These are phyloP conservation scores for Trichocladium uniseriatum DNA, from an alignment of 495 filamentous ascomycete genomes.

Conservation along the genomic window DNA sequence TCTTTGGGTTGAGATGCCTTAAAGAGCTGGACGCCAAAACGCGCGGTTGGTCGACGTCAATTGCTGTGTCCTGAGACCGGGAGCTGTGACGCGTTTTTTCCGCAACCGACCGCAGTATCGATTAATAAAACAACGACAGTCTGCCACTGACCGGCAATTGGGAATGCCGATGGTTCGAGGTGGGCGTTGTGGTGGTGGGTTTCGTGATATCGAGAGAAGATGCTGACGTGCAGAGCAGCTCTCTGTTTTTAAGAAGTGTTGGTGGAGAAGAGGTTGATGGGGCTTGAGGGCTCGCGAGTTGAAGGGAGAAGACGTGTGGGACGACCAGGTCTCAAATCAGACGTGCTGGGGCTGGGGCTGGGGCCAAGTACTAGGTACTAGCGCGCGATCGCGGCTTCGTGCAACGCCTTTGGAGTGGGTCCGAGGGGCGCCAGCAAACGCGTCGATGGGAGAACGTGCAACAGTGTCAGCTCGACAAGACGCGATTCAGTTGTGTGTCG, in stretches of 20 bases:
- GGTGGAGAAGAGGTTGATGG: slow-evolving; percentile 28
- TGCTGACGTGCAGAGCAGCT: slow-evolving; percentile 16
- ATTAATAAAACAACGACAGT: slow-evolving; percentile 14
- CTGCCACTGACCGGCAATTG: slow-evolving; percentile 13
- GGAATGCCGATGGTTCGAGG: slow-evolving; percentile 11
- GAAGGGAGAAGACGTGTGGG: slow-evolving; percentile 16
- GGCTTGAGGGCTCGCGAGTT: slow-evolving; percentile 12
- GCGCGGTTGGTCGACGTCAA: slow-evolving; percentile 1
- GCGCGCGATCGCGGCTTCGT: slow-evolving; percentile 6
- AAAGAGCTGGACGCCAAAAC: slow-evolving; percentile 5
- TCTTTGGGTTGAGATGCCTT: slow-evolving; percentile 6
- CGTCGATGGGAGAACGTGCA: background rate
- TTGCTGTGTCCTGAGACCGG: slow-evolving; percentile 1
- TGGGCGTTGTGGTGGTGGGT: slow-evolving; percentile 11
- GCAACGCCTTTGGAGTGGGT: background rate
- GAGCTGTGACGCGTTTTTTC: slow-evolving; percentile 16
- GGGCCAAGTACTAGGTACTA: slow-evolving; percentile 24
- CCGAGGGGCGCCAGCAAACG: background rate
- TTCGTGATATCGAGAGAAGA: slow-evolving; percentile 14
- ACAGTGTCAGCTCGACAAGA: background rate
- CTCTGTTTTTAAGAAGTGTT: slow-evolving; percentile 29
- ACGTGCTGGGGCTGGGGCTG: slow-evolving; percentile 19
- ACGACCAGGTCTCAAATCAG: slow-evolving; percentile 18
- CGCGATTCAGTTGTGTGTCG: background rate
- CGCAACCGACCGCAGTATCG: slow-evolving; percentile 1